Evolutionary conservation across 805 yeast species (phyloP).

Genomic region (Candida morakotiae): DNA sequence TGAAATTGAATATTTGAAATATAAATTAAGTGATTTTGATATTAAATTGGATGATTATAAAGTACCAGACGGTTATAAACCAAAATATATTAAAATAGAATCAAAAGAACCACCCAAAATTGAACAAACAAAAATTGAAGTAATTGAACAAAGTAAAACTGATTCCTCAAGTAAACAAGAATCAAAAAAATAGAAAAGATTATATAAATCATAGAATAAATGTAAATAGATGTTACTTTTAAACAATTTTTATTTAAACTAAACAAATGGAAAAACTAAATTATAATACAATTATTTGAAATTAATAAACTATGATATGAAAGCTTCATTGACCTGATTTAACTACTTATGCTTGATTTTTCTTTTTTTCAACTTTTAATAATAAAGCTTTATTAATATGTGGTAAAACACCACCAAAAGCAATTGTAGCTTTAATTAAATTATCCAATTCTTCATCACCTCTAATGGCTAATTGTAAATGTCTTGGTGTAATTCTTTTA

Average conservation of each 20-base stretch:
- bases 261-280: background rate
- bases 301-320: background rate
- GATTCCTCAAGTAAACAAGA: background rate
- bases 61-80: conserved; percentile 30
- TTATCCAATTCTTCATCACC: conserved; percentile 97
- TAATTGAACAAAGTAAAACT: background rate
- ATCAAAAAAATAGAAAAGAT: background rate
- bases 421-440: conserved; percentile 90
- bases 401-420: conserved; percentile 97
- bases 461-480: conserved; percentile 92
- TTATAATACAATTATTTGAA: conserved; percentile 2
- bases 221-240: background rate
- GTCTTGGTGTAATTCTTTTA: conserved; percentile 97
- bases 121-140: background rate
- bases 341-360: conserved; percentile 14
- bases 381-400: conserved; percentile 81
- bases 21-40: conserved; percentile 40
- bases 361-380: conserved; percentile 68
- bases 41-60: conserved; percentile 46
- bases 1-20: conserved; percentile 58
- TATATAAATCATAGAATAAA: too few species aligned
- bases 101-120: background rate
- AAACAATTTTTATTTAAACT: background rate
- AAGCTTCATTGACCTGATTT: background rate
- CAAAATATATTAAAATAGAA: conserved; percentile 13